These are phyloP conservation scores for Sisymbrium altissimum DNA, from an alignment of 345 rosid genomes.

Conservation along the genomic window DNA sequence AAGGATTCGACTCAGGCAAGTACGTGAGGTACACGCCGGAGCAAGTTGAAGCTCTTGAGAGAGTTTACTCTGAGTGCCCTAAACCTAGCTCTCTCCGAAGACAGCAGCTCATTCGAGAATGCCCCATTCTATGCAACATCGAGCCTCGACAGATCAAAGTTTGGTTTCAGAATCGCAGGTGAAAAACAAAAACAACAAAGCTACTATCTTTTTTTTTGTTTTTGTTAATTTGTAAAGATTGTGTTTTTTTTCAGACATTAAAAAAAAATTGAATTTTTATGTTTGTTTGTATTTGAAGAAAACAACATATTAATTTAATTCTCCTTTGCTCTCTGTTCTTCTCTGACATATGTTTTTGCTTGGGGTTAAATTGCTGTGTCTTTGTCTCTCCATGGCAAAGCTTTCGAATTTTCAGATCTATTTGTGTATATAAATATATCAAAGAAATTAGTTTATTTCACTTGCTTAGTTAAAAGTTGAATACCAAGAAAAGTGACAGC, in stretches of 20 bases:
- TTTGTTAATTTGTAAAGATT: background rate
- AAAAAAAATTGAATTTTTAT: background rate
- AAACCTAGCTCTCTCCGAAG: constrained; percentile 39
- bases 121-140: constrained; percentile 33
- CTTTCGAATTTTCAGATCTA: constrained; percentile 32
- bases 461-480: background rate
- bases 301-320: background rate
- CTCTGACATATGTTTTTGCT: constrained; percentile 28
- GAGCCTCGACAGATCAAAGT: constrained; percentile 43
- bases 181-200: background rate
- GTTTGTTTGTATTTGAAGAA: constrained; percentile 18
- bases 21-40: constrained; percentile 40
- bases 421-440: background rate
- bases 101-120: constrained; percentile 39
- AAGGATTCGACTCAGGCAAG: constrained; percentile 37
- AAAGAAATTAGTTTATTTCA: background rate
- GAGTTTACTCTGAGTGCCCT: constrained; percentile 41
- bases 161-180: constrained; percentile 45
- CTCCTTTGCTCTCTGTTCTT: background rate
- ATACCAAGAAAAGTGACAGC: constrained; percentile 23
- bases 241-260: background rate
- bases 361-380: background rate
- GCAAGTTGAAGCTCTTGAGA: constrained; percentile 41
- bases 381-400: constrained; percentile 16
- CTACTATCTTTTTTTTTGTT: background rate